A percentile compares a stretch with the other conserved stretches of the same genome.
These are phyloP conservation scores for Schizonepeta tenuifolia DNA, from an alignment of 257 asterid species.

Conservation along the genomic window DNA sequence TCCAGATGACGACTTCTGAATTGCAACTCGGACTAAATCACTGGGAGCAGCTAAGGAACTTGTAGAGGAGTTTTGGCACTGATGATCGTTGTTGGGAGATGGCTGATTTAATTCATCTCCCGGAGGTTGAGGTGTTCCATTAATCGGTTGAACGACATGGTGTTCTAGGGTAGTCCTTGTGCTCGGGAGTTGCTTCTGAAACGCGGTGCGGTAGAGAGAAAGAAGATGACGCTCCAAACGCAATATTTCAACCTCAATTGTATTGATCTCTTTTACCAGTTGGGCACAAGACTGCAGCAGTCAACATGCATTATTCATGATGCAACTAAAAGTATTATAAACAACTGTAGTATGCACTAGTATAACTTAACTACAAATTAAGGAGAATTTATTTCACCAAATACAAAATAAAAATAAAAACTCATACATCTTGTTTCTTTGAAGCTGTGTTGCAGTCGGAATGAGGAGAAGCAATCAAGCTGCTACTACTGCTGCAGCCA, in stretches of 20 bases:
- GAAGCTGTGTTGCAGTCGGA: constrained; percentile 35
- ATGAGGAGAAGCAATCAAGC: constrained; percentile 22
- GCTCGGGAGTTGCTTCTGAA: constrained; percentile 53
- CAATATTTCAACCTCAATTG: constrained; percentile 71
- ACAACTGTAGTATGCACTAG: too few species aligned
- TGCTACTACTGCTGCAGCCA: background rate
- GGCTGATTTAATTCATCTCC: constrained; percentile 32
- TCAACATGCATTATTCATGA: constrained; percentile 5
- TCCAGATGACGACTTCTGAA: constrained; percentile 51
- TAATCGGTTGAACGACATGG: constrained; percentile 22
- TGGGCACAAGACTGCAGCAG: constrained; percentile 68
- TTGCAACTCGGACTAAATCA: constrained; percentile 42
- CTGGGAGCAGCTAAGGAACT: constrained; percentile 48
- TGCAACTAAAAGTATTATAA: constrained; percentile 4
- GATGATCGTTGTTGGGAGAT: constrained; percentile 32
- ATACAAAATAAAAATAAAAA: too few species aligned
- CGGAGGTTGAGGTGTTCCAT: constrained; percentile 35
- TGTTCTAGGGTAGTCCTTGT: constrained; percentile 20
- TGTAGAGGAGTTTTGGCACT: constrained; percentile 46
- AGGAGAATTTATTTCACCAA: too few species aligned
- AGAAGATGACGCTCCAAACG: constrained; percentile 79
- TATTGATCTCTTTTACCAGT: constrained; percentile 71
- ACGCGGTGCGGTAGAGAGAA: constrained; percentile 69
- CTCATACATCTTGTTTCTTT: too few species aligned
- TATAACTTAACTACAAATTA: too few species aligned